Evolutionary conservation across 2,329 filamentous ascomycete species (phyloP).

Genomic region (Ambrosiella beaveri): DNA sequence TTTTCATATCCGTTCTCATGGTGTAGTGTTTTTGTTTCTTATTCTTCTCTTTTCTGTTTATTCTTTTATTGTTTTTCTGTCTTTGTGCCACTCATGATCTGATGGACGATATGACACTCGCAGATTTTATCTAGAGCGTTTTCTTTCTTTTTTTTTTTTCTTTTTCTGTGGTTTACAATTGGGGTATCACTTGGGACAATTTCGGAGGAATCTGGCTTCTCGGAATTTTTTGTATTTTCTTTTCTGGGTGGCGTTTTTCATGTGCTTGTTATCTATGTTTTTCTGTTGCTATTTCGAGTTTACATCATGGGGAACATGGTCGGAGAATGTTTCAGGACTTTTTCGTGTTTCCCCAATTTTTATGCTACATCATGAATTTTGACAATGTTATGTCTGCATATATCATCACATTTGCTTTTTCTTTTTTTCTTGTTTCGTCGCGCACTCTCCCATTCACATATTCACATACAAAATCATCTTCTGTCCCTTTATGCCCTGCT

Average conservation of each 20-base stretch:
- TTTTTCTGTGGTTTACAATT: background rate
- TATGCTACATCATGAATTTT: background rate
- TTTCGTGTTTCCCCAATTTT: slow-evolving; percentile 1
- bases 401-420: background rate
- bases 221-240: slow-evolving; percentile 4
- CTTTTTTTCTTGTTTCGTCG: background rate
- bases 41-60: background rate
- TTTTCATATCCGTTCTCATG: background rate
- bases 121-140: slow-evolving; percentile 8
- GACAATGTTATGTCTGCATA: background rate
- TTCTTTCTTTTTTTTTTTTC: slow-evolving; percentile 3
- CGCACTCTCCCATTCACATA: background rate
- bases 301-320: background rate
- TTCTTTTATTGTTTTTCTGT: background rate
- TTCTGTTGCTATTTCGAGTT: slow-evolving; percentile 4
- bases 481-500: background rate
- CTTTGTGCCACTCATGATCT: background rate
- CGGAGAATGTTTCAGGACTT: slow-evolving; percentile 1
- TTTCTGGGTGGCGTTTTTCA: background rate
- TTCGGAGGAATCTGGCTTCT: background rate
- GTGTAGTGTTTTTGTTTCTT: background rate
- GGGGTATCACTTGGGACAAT: background rate
- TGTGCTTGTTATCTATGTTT: slow-evolving; percentile 4
- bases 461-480: background rate
- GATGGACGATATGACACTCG: slow-evolving; percentile 7